A percentile compares a stretch with the other conserved stretches of the same genome.
Conservation (phyloP, 352 stramenopile species). For the Aphanomyces cochlioides region DNA sequence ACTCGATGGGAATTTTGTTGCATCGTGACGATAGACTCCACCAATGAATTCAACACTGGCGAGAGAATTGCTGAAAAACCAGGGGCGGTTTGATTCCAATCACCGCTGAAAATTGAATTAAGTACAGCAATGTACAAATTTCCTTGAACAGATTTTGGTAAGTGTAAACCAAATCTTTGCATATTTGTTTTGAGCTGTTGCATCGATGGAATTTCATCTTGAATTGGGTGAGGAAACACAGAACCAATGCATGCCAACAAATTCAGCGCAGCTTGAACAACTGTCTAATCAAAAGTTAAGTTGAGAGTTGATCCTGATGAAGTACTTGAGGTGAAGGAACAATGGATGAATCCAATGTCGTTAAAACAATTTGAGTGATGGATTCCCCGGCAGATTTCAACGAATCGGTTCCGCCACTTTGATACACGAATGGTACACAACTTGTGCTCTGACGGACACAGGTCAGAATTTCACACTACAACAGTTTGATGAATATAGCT, state of each 20-base stretch:
- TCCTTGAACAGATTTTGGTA: constrained; percentile 65
- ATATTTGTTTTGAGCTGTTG: constrained; percentile 60
- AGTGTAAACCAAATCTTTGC: constrained; percentile 66
- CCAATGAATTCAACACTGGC: constrained; percentile 20
- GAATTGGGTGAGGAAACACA: constrained; percentile 63
- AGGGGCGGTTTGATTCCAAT: background rate
- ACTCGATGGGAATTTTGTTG: constrained; percentile 73
- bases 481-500: background rate
- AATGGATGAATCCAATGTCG: constrained; percentile 59
- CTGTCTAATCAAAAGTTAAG: constrained; percentile 28
- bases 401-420: constrained; percentile 40
- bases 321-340: constrained; percentile 48
- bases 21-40: constrained; percentile 52
- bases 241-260: constrained; percentile 60
- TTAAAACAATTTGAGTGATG: constrained; percentile 51
- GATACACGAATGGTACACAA: constrained; percentile 58
- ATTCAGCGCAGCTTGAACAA: constrained; percentile 69
- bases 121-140: constrained; percentile 78
- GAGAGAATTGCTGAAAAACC: constrained; percentile 1
- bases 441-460: constrained; percentile 56
- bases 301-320: background rate
- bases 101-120: constrained; percentile 61
- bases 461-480: constrained; percentile 57
- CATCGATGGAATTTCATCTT: constrained; percentile 66
- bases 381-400: constrained; percentile 37